Percentiles rank a stretch among this genome's conserved stretches.
Conservation (phyloP, 2,329 filamentous ascomycete species). For the Cadophora gregata region DNA sequence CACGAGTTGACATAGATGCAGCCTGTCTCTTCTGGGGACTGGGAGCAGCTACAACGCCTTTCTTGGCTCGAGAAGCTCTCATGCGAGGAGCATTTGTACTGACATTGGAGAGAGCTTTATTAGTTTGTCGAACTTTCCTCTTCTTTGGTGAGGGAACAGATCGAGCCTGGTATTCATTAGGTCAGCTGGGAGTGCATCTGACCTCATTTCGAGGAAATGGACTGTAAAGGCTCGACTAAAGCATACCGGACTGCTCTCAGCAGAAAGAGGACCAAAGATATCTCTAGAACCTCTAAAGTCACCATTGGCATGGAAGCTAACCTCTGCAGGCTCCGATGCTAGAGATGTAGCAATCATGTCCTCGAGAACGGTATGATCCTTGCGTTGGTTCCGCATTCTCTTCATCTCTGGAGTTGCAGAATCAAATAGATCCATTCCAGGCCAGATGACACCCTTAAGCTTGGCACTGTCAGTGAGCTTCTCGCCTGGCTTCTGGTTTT, state of each 20-base stretch:
- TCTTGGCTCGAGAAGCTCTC: slow-evolving; percentile 30
- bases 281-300: slow-evolving; percentile 58
- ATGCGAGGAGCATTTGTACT: slow-evolving; percentile 39
- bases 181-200: slow-evolving; percentile 21
- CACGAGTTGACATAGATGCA: slow-evolving; percentile 23
- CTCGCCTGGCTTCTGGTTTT: slow-evolving; percentile 31
- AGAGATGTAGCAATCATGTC: slow-evolving; percentile 69
- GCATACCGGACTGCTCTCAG: slow-evolving; percentile 57
- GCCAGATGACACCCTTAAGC: slow-evolving; percentile 76
- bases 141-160: slow-evolving; percentile 40
- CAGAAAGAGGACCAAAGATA: slow-evolving; percentile 65
- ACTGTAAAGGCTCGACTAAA: not conserved
- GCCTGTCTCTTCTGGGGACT: slow-evolving; percentile 32
- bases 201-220: not conserved
- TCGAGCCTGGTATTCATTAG: slow-evolving; percentile 19
- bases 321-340: slow-evolving; percentile 67
- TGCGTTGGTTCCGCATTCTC: slow-evolving; percentile 78
- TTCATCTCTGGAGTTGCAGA: slow-evolving; percentile 76
- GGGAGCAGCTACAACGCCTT: slow-evolving; percentile 15
- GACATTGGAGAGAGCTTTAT: slow-evolving; percentile 30
- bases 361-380: slow-evolving; percentile 72
- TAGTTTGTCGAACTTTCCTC: slow-evolving; percentile 37
- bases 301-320: slow-evolving; percentile 63
- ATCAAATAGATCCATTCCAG: slow-evolving; percentile 83
- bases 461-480: slow-evolving; percentile 41